Percentiles rank a stretch among this genome's conserved stretches.
phyloP scores from a whole-genome alignment of 345 rosid genomes.

The Citrus australasica region DNA sequence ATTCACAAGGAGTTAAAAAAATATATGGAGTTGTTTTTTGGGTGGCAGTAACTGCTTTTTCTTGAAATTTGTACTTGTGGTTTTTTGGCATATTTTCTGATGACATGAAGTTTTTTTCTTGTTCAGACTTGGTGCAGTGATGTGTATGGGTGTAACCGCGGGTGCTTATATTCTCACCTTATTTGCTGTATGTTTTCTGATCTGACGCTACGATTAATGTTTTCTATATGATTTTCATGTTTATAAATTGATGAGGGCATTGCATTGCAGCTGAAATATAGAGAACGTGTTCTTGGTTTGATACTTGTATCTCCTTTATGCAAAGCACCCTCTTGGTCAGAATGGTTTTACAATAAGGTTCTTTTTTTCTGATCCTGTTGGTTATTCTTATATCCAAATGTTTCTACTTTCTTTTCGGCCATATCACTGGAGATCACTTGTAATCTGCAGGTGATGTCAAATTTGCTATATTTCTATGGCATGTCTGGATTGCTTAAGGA shows the following conservation, averaged over 20 bases:
- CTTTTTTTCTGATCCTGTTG: neutral
- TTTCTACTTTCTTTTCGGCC: neutral
- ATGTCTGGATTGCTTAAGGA: slow-evolving; percentile 85
- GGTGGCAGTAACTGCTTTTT: neutral
- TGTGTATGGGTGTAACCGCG: slow-evolving; percentile 97
- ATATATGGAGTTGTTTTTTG: neutral
- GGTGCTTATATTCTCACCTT: slow-evolving; percentile 89
- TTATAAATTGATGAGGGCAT: slow-evolving; percentile 11
- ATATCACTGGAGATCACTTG: slow-evolving; percentile 1
- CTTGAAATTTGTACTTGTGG: neutral
- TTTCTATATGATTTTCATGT: neutral
- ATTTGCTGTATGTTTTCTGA: slow-evolving; percentile 67
- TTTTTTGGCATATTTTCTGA: slow-evolving; percentile 13
- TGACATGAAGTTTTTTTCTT: neutral
- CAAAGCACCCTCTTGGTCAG: slow-evolving; percentile 93
- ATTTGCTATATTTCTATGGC: slow-evolving; percentile 83
- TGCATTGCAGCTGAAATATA: slow-evolving; percentile 77
- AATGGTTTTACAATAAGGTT: slow-evolving; percentile 89
- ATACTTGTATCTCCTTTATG: slow-evolving; percentile 91
- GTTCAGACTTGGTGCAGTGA: slow-evolving; percentile 78
- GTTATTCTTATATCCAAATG: neutral
- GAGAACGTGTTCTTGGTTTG: slow-evolving; percentile 86
- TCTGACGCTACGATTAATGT: neutral
- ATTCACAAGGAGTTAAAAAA: neutral
- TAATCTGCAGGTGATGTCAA: slow-evolving; percentile 52